Base-by-base conservation (phyloP, 176 grass and related monocot species). In the Carex littledalei region DNA sequence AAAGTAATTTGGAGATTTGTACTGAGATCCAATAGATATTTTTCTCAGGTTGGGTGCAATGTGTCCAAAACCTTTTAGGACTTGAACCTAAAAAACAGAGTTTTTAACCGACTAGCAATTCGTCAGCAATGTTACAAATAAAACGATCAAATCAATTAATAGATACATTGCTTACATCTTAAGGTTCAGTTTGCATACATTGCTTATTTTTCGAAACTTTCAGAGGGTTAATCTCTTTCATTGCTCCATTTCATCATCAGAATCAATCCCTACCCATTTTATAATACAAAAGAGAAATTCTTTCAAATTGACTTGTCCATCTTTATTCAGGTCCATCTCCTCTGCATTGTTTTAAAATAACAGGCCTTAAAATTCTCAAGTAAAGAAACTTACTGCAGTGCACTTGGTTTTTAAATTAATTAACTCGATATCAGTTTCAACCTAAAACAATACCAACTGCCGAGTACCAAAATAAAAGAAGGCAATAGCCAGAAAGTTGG, bases 311-410 rank as follows among this genome's bases (percentile, higher is more conserved):
- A 94, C 91, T 78, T 82, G 86, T 18, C 91, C 94, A 58, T 89
- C 86, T 56, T 84, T 87, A 90, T 94, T 68, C 85, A 90, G 22
- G 67, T 97, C 88, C 91, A 97, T 97, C 64, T 97, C 94, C 75
- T 89, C 91, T 97, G 86, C 86, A 90, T 56, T 55, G 74, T 78
- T 77, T 56, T 1, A 56, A 78, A 78, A 32, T 50, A 31, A 78
- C 16, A 32, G 9, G 21, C 22, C 4, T 56, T 54, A 55, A 55
- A 56, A 31, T 32, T 78, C 50, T 78, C 50, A 56, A 74, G 67
- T 41, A 71, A 39, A 63, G 52, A 8, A 78, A 32, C 17, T 55
- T 32, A 73, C 22, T 55, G 22, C 17, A 55, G 3, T 54, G 50
- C 24, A 31, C 47, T 55, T 77, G 73, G 45, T 52, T 76, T 67